phyloP scores from a whole-genome alignment of 768 basidiomycete species.

The Tremella fuciformis region DNA sequence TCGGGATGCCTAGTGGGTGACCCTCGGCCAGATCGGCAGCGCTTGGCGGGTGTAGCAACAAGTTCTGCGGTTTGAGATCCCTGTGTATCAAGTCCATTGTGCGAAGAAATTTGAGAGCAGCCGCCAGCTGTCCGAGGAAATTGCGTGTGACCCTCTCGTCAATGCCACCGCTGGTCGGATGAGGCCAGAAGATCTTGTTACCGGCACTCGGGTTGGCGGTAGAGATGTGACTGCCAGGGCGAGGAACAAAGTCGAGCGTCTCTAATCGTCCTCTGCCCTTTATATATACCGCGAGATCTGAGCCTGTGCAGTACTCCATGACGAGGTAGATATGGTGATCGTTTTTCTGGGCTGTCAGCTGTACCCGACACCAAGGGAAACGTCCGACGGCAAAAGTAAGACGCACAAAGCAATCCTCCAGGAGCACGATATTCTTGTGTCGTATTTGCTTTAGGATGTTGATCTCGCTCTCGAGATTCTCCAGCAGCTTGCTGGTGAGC shows the following conservation, averaged over 20 bases:
- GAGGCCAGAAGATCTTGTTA: conserved; percentile 74
- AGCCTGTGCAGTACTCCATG: conserved; percentile 96
- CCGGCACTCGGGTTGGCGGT: conserved; percentile 40
- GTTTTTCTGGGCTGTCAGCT: conserved; percentile 52
- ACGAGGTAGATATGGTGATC: conserved; percentile 71
- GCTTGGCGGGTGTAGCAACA: conserved; percentile 79
- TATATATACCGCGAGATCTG: conserved; percentile 94
- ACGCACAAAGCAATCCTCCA: conserved; percentile 86
- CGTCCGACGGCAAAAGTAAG: neutral
- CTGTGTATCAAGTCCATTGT: conserved; percentile 87
- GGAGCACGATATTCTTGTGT: conserved; percentile 86
- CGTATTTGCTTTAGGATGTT: conserved; percentile 90
- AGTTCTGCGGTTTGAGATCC: conserved; percentile 98
- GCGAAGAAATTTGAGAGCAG: conserved; percentile 88
- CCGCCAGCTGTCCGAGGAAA: conserved; percentile 86
- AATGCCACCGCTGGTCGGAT: conserved; percentile 84
- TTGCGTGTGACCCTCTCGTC: conserved; percentile 86
- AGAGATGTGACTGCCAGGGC: conserved; percentile 58
- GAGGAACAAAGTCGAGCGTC: conserved; percentile 71
- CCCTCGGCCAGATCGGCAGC: conserved; percentile 76
- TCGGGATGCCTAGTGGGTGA: conserved; percentile 86
- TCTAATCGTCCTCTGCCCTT: conserved; percentile 94
- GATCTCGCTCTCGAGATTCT: conserved; percentile 98
- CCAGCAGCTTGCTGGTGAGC: conserved; percentile 85
- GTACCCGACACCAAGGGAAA: conserved; percentile 5